Conservation (phyloP, 1,284 basidiomycete species). For the Rhodofomes roseus region DNA sequence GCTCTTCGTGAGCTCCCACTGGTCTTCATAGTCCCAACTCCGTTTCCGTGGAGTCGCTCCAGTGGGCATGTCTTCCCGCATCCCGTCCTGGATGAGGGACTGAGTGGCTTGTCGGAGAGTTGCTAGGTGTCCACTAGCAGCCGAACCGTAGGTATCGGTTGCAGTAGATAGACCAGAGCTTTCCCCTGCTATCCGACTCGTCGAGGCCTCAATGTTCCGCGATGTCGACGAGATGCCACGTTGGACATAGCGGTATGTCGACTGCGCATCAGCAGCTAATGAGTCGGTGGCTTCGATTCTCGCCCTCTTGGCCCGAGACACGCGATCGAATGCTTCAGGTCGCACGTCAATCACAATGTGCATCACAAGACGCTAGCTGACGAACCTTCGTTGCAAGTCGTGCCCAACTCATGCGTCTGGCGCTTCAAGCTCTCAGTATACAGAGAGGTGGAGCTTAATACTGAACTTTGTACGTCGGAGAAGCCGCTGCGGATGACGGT, state of each 20-base stretch:
- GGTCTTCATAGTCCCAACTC: slow-evolving; percentile 58
- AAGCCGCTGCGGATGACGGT: slow-evolving; percentile 42
- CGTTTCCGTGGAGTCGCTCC: slow-evolving; percentile 74
- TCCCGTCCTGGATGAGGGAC: slow-evolving; percentile 54
- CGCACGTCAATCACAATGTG: neutral
- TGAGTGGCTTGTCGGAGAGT: slow-evolving; percentile 47
- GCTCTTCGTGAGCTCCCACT: slow-evolving; percentile 64
- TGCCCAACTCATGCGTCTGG: slow-evolving; percentile 41
- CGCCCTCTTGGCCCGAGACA: slow-evolving; percentile 61
- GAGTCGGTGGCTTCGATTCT: slow-evolving; percentile 55
- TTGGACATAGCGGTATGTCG: slow-evolving; percentile 47
- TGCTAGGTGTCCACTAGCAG: slow-evolving; percentile 39
- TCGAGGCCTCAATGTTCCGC: slow-evolving; percentile 44
- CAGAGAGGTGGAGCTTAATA: slow-evolving; percentile 45
- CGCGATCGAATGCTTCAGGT: slow-evolving; percentile 52
- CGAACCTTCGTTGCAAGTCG: slow-evolving; percentile 46
- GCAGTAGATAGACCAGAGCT: slow-evolving; percentile 35
- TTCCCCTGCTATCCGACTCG: slow-evolving; percentile 44
- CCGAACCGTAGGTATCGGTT: slow-evolving; percentile 38
- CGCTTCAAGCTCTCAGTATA: slow-evolving; percentile 52
- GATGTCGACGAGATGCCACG: slow-evolving; percentile 47
- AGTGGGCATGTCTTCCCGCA: slow-evolving; percentile 57
- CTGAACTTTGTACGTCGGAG: slow-evolving; percentile 39
- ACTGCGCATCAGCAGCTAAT: slow-evolving; percentile 47
- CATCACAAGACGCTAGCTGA: neutral